phyloP scores from a whole-genome alignment of 441 rosid species.

The Pelargonium fulgidum region DNA sequence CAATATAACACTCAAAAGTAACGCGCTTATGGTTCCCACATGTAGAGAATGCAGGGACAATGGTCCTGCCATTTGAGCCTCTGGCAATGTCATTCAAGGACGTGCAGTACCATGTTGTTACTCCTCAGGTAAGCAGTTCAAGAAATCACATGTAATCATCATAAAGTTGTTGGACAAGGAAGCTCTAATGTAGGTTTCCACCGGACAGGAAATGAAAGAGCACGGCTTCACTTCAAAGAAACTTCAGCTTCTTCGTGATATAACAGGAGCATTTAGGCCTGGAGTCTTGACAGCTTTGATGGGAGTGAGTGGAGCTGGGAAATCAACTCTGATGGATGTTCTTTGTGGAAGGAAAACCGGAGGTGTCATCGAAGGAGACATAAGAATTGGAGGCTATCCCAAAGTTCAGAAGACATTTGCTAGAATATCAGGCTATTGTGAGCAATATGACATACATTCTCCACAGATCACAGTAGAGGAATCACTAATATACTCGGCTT shows the following conservation, averaged over 20 bases:
- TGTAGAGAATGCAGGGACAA: conserved; percentile 33
- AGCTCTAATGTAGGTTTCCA: background rate
- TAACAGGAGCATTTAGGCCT: conserved; percentile 53
- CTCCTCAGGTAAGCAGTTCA: conserved; percentile 43
- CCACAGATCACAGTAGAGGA: conserved; percentile 59
- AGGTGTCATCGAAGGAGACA: conserved; percentile 52
- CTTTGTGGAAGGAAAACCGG: conserved; percentile 61
- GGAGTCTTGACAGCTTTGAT: conserved; percentile 61
- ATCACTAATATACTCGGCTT: conserved; percentile 54
- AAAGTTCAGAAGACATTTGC: conserved; percentile 53
- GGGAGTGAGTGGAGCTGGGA: conserved; percentile 82
- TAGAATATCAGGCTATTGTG: conserved; percentile 61
- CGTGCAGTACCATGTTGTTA: conserved; percentile 48
- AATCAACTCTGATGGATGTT: conserved; percentile 72
- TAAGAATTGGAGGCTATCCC: conserved; percentile 49
- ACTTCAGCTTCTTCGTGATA: conserved; percentile 44
- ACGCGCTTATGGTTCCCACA: background rate
- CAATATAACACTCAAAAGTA: background rate
- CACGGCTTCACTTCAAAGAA: conserved; percentile 31
- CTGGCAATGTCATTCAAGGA: conserved; percentile 49
- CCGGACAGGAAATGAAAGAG: conserved; percentile 40
- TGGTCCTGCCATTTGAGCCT: conserved; percentile 61
- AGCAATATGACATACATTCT: conserved; percentile 60
- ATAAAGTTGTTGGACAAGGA: background rate
- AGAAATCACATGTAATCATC: background rate